phyloP scores from a whole-genome alignment of 139 green algal genomes.

The Chlamydomonas sp. region DNA sequence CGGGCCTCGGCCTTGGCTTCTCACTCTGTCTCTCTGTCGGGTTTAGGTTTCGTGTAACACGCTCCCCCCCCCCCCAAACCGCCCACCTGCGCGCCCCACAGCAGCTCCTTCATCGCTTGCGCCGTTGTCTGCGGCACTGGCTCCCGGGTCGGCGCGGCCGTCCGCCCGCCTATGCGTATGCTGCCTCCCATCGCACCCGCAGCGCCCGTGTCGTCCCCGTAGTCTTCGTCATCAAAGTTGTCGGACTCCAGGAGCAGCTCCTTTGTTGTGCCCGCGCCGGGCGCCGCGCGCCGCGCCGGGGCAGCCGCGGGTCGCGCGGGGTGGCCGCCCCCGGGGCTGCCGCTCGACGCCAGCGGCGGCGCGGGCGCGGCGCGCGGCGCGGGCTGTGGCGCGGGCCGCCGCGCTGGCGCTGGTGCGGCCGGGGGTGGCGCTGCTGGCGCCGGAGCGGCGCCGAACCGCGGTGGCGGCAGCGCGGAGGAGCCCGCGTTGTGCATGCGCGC shows the following conservation, averaged over 20 bases:
- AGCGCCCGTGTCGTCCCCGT: no score
- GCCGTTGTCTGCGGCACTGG: constrained; percentile 9
- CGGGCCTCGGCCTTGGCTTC: neutral
- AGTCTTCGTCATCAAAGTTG: no score
- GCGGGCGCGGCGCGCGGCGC: no score
- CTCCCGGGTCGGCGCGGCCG: no score
- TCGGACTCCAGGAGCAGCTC: no score
- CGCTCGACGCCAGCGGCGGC: neutral
- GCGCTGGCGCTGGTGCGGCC: no score
- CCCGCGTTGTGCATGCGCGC: no score
- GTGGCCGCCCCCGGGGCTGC: neutral
- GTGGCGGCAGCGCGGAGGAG: no score
- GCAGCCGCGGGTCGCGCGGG: neutral
- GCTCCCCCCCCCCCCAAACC: neutral
- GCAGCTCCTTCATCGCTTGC: constrained; percentile 17
- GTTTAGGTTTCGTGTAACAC: neutral
- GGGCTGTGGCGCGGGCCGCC: neutral
- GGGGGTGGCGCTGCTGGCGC: neutral
- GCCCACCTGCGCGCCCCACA: constrained; percentile 30
- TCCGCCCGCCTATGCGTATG: no score
- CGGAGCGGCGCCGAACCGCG: neutral
- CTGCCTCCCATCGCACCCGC: no score
- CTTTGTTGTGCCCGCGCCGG: no score
- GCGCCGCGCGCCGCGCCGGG: no score
- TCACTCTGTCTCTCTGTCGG: neutral